phyloP scores from a whole-genome alignment of 441 rosid genomes.

The Rhodomyrtus psidioides region DNA sequence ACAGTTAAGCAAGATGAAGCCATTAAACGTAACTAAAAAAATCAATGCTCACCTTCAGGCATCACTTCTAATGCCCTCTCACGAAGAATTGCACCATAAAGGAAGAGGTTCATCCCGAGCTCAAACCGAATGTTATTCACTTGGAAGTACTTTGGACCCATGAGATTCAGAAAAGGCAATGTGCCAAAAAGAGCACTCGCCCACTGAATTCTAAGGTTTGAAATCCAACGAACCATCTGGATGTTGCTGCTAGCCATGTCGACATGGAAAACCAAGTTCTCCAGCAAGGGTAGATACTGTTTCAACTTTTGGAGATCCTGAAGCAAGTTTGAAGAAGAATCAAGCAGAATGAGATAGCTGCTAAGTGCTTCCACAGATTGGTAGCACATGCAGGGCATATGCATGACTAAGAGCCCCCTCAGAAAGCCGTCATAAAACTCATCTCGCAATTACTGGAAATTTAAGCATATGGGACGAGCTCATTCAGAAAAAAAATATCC shows the following conservation, averaged over 20 bases:
- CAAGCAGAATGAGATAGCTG: background rate
- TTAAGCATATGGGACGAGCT: background rate
- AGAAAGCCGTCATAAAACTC: background rate
- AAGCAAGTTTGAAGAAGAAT: background rate
- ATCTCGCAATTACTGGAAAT: background rate
- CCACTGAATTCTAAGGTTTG: conserved; percentile 67
- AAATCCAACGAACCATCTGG: conserved; percentile 23
- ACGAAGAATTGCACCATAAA: conserved; percentile 49
- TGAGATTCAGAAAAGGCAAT: conserved; percentile 40
- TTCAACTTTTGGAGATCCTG: conserved; percentile 66
- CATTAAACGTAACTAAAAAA: background rate
- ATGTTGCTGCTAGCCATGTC: conserved; percentile 25
- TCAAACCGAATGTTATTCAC: conserved; percentile 54
- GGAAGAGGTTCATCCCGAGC: conserved; percentile 53
- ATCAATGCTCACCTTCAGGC: conserved; percentile 32
- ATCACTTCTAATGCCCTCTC: conserved; percentile 61
- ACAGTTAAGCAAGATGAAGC: background rate
- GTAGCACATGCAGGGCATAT: background rate
- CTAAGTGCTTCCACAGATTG: background rate
- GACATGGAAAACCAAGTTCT: conserved; percentile 44
- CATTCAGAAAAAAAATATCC: background rate
- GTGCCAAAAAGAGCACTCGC: conserved; percentile 41
- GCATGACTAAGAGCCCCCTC: background rate
- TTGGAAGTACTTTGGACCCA: conserved; percentile 48
- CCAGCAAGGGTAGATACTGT: conserved; percentile 56